A percentile compares a stretch with the other conserved stretches of the same genome.
These are phyloP conservation scores for Fomitopsis pulvina DNA, from an alignment of 768 basidiomycete genomes.

Conservation along the genomic window DNA sequence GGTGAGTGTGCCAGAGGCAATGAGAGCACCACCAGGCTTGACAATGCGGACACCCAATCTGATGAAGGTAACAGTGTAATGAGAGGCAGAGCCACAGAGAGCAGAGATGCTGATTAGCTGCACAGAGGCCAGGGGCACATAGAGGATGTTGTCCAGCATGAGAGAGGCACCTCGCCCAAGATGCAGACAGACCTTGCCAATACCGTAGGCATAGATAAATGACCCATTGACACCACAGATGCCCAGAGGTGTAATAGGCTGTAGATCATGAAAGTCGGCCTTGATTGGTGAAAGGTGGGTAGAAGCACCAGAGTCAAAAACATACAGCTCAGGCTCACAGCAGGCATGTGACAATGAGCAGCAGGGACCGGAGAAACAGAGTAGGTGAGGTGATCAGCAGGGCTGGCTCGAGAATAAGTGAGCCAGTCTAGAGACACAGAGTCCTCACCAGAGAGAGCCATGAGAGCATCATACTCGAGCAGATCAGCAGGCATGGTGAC, in stretches of 20 bases:
- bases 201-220: background rate
- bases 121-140: conserved; percentile 1
- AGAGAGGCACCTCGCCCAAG: background rate
- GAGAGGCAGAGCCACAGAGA: background rate
- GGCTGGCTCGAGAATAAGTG: background rate
- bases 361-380: background rate
- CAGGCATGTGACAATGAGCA: background rate
- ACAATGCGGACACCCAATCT: background rate
- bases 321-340: background rate
- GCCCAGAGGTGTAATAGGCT: background rate
- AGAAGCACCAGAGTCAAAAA: conserved; percentile 4
- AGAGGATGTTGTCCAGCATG: conserved; percentile 2
- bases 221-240: background rate
- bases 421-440: background rate
- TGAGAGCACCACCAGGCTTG: background rate
- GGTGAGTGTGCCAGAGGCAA: background rate
- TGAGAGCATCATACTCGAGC: background rate
- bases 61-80: background rate
- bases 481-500: background rate
- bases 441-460: background rate
- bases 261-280: background rate
- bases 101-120: background rate
- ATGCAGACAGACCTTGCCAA: background rate
- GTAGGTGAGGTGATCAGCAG: background rate
- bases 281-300: background rate